Evolutionary conservation across 2,329 filamentous ascomycete genomes (phyloP), one percentile per base, ranked within the genome.

Genomic region (Claviceps citrina): DNA sequence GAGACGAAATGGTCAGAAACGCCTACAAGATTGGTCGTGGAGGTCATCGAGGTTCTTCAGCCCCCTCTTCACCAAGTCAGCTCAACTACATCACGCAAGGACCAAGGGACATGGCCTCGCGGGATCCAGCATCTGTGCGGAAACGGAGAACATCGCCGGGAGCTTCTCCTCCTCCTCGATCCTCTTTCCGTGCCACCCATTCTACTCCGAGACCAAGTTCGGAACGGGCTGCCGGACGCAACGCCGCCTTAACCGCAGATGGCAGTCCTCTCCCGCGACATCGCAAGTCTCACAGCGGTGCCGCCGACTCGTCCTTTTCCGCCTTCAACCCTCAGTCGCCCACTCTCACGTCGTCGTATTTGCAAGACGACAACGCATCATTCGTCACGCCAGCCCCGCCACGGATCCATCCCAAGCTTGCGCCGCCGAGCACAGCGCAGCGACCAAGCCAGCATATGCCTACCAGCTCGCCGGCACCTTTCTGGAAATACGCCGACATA

Each of bases 1-100:
- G 81, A 36, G 84, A 95, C 15, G 89, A 94, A 39, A 93, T 95
- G 67, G 72, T 85, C 44, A 82, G 82, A 56, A 84, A 81, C 49
- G 72, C 73, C 2, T 73, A 66, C 49, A 69, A 71, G 41, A 70
- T 74, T 15, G 75, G 76, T 15, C 67, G 73, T 34, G 74, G 76
- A 37, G 76, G 75, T 4, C 75, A 78, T 48, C 67, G 76, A 44
- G 77, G 77, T 43, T 81, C 78, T 20, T 82, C 78, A 7, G 77
- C 74, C 6, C 80, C 80, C 9, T 81, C 76, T n/a, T 84, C 80
- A 26, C 71, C 72, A 4, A 73, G 59, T 44, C 70, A 75, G 47
- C 55, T 78, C 40, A 70, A 72, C 52, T 76, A 76, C 50, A 71
- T 77, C 48, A 73, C 70, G 12, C 71, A 74, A 38, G 71, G 70